These are phyloP conservation scores for Pulicaria dysenterica DNA, from an alignment of 129 eudicot species.

Conservation along the genomic window DNA sequence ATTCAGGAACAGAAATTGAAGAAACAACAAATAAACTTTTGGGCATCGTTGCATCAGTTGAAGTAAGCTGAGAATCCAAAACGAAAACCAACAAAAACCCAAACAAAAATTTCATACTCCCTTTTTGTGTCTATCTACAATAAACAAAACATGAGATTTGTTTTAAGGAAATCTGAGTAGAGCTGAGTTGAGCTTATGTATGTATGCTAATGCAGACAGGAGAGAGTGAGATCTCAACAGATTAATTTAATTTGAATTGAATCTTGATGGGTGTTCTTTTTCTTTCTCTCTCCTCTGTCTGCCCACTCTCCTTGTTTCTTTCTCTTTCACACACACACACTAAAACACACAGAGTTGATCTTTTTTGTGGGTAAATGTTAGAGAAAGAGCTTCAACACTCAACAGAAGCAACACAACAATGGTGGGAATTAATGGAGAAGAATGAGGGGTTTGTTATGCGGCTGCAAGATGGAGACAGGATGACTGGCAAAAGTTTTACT, in stretches of 20 bases:
- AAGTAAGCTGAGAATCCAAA: constrained; percentile 26
- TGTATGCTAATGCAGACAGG: constrained; percentile 44
- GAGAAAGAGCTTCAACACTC: neutral
- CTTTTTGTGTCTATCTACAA: constrained; percentile 9
- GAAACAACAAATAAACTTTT: constrained; percentile 19
- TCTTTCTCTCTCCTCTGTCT: constrained; percentile 38
- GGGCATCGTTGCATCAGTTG: constrained; percentile 31
- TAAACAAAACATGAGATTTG: constrained; percentile 38
- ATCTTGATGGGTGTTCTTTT: constrained; percentile 38
- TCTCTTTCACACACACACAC: constrained; percentile 22
- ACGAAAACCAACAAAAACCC: constrained; percentile 34
- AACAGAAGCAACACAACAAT: neutral
- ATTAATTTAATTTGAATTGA: constrained; percentile 19
- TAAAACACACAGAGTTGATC: constrained; percentile 13
- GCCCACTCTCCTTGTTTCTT: constrained; percentile 29
- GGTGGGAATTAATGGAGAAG: constrained; percentile 12
- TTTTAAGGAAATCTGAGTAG: constrained; percentile 35
- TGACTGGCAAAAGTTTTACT: constrained; percentile 28
- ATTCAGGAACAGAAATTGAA: constrained; percentile 36
- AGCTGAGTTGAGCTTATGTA: constrained; percentile 21
- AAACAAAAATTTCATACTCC: constrained; percentile 24
- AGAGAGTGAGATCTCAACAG: constrained; percentile 39
- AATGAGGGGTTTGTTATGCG: constrained; percentile 26
- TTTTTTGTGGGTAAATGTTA: neutral
- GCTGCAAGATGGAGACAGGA: constrained; percentile 28